Conservation (phyloP, 2,329 filamentous ascomycete genomes). For the Sporothrix pallida region DNA sequence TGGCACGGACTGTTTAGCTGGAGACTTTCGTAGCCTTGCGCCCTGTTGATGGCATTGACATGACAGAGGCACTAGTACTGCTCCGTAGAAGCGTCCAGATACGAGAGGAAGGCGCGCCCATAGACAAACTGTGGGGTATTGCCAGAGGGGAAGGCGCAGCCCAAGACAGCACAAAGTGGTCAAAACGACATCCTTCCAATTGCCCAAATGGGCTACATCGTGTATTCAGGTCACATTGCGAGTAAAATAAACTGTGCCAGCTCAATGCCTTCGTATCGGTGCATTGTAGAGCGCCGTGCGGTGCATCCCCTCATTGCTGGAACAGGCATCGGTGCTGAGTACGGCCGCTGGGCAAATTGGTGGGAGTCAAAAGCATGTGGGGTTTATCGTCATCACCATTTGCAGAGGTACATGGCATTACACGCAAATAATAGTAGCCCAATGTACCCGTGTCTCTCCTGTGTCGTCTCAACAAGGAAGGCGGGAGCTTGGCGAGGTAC, state of each 20-base stretch:
- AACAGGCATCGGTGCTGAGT: constrained; percentile 19
- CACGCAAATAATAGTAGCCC: neutral
- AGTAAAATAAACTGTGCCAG: too few species aligned
- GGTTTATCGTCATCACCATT: constrained; percentile 12
- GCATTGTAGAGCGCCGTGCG: too few species aligned
- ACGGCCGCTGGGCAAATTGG: neutral
- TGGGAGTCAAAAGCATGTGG: neutral
- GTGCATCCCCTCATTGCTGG: neutral
- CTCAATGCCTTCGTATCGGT: too few species aligned
- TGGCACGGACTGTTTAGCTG: neutral
- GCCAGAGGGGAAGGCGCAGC: neutral
- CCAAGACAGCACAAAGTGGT: neutral
- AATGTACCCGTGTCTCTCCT: neutral
- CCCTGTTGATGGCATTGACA: constrained; percentile 19
- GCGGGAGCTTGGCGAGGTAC: constrained; percentile 23
- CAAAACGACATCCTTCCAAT: neutral
- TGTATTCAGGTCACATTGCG: neutral
- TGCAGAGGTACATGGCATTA: neutral
- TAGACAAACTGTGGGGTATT: constrained; percentile 5
- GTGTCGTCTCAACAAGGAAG: constrained; percentile 27
- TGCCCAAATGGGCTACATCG: too few species aligned
- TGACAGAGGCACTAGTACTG: neutral
- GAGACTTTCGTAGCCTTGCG: neutral
- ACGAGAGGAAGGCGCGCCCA: neutral
- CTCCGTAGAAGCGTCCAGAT: constrained; percentile 11